phyloP scores from a whole-genome alignment of 2,329 filamentous ascomycete species.

The Scedosporium minutisporum region DNA sequence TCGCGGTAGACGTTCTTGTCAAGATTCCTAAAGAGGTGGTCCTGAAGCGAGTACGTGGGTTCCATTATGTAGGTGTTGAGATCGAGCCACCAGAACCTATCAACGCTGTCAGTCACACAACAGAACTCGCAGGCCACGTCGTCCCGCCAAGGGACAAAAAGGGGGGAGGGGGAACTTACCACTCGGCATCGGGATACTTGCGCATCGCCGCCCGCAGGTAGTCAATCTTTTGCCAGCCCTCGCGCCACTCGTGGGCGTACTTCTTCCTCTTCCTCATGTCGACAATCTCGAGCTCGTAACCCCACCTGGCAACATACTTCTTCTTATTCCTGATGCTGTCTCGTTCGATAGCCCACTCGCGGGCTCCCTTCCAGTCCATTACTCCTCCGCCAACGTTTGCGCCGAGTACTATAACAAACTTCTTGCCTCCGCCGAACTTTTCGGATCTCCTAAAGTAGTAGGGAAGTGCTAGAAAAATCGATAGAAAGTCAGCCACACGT shows the following conservation, averaged over 20 bases:
- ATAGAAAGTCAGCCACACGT: too few species aligned
- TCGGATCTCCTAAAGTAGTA: constrained; percentile 62
- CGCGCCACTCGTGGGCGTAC: constrained; percentile 97
- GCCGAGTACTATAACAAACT: constrained; percentile 85
- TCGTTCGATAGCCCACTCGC: constrained; percentile 96
- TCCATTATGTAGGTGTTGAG: constrained; percentile 99
- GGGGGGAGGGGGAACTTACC: constrained; percentile 47
- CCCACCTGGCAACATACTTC: constrained; percentile 78
- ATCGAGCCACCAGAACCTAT: constrained; percentile 98
- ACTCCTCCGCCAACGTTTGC: constrained; percentile 94
- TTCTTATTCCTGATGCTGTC: constrained; percentile 95
- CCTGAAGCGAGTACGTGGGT: constrained; percentile 77
- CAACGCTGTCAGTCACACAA: neutral
- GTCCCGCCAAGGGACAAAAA: too few species aligned
- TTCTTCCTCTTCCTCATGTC: constrained; percentile 99
- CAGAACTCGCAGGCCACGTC: neutral
- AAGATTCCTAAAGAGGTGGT: constrained; percentile 80
- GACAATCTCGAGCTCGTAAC: constrained; percentile 90
- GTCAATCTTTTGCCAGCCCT: constrained; percentile 99
- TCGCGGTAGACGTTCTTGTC: constrained; percentile 74
- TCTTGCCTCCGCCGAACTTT: constrained; percentile 72
- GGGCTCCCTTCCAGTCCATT: constrained; percentile 97
- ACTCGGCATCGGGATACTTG: constrained; percentile 93
- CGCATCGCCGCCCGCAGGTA: constrained; percentile 78
- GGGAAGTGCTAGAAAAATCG: constrained; percentile 32